Evolutionary conservation across 2,329 filamentous ascomycete genomes (phyloP).

Genomic region (Orbilia brochopaga): DNA sequence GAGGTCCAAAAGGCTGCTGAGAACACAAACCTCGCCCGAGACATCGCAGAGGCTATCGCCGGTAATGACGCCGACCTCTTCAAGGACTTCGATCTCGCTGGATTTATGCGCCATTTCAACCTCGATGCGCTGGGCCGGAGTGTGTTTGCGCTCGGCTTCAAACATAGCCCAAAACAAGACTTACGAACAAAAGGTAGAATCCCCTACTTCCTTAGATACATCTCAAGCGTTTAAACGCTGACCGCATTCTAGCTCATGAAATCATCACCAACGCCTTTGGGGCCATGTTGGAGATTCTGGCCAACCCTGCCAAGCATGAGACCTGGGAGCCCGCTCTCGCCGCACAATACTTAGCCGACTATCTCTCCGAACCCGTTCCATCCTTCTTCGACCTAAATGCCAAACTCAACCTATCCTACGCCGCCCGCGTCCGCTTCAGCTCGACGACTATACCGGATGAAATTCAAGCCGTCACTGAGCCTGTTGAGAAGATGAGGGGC

Average conservation of each 20-base stretch:
- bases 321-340: constrained; percentile 74
- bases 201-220: constrained; percentile 23
- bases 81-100: constrained; percentile 92
- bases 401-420: constrained; percentile 68
- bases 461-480: constrained; percentile 53
- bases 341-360: constrained; percentile 80
- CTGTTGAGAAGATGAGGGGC: constrained; percentile 67
- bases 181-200: constrained; percentile 83
- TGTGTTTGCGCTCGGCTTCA: constrained; percentile 85
- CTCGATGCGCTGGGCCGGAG: constrained; percentile 87
- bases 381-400: constrained; percentile 79
- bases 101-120: constrained; percentile 95
- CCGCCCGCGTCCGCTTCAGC: constrained; percentile 58
- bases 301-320: constrained; percentile 69
- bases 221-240: constrained; percentile 26
- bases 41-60: constrained; percentile 89
- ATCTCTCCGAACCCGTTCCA: constrained; percentile 83
- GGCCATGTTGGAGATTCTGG: constrained; percentile 77
- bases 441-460: constrained; percentile 52
- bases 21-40: constrained; percentile 77
- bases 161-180: constrained; percentile 77
- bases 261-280: constrained; percentile 81
- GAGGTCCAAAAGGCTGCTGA: constrained; percentile 86
- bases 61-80: constrained; percentile 90
- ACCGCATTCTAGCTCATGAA: constrained; percentile 72